A percentile compares a stretch with the other conserved stretches of the same genome.
Conservation (phyloP, 139 green algal genomes). For the Chlorella sp. region DNA sequence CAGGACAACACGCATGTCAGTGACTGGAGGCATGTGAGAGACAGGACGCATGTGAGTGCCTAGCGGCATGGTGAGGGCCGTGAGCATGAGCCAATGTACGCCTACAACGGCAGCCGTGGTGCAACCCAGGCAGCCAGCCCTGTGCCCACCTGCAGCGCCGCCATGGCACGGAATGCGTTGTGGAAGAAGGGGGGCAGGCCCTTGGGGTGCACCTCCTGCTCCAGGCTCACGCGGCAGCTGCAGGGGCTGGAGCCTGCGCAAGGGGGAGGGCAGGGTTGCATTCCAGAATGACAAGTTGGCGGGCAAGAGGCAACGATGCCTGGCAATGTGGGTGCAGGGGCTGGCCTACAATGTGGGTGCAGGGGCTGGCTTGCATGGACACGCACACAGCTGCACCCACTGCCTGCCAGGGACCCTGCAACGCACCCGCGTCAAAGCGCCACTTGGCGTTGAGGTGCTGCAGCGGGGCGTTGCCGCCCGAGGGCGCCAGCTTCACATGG, state of each 20-base stretch:
- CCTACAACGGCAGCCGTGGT: too few relatives aligned
- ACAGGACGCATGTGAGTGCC: too few relatives aligned
- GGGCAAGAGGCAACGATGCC: too few relatives aligned
- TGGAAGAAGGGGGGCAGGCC: conserved; percentile 14
- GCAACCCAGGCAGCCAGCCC: too few relatives aligned
- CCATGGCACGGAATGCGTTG: conserved; percentile 21
- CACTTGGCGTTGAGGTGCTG: background rate
- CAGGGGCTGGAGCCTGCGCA: background rate
- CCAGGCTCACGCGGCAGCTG: conserved; percentile 8
- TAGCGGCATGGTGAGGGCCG: too few relatives aligned
- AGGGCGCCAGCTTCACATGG: conserved; percentile 1
- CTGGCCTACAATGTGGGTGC: background rate
- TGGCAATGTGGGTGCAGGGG: too few relatives aligned
- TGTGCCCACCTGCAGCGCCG: background rate
- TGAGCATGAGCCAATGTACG: too few relatives aligned
- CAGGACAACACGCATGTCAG: background rate
- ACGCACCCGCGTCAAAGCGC: conserved; percentile 6
- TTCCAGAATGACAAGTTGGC: background rate
- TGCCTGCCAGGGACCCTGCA: background rate
- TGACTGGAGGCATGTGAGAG: too few relatives aligned
- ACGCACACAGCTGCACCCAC: background rate
- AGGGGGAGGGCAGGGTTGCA: background rate
- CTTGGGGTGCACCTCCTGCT: conserved; percentile 22
- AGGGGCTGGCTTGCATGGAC: background rate
- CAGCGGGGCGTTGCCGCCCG: conserved; percentile 18